Percentiles rank a stretch among this genome's conserved stretches.
Conservation (phyloP, 2,329 filamentous ascomycete genomes). For the Phoma sp. region DNA sequence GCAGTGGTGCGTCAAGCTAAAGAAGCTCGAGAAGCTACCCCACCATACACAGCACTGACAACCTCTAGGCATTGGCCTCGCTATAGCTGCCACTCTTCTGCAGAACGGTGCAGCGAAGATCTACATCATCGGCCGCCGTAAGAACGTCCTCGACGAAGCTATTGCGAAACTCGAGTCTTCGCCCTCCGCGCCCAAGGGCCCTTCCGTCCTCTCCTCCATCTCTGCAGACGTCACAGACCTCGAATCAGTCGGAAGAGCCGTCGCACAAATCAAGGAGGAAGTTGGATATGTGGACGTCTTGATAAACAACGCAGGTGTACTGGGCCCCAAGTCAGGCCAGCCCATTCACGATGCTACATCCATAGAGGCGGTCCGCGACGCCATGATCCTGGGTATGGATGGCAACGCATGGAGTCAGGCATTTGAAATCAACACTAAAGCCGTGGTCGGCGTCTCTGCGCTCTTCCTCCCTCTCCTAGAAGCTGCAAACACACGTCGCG, state of each 20-base stretch:
- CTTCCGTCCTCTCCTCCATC: constrained; percentile 47
- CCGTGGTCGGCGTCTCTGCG: constrained; percentile 53
- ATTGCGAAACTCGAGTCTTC: constrained; percentile 41
- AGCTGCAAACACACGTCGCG: constrained; percentile 52
- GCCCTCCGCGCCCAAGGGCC: constrained; percentile 33
- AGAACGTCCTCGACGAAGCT: constrained; percentile 50
- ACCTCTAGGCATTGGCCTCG: constrained; percentile 46
- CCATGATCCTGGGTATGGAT: constrained; percentile 41
- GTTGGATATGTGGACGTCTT: constrained; percentile 58
- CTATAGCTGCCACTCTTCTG: constrained; percentile 50
- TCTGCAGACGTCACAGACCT: constrained; percentile 53
- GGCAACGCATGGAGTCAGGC: constrained; percentile 44
- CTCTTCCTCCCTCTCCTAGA: constrained; percentile 55
- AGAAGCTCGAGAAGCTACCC: constrained; percentile 31
- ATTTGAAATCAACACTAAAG: constrained; percentile 53
- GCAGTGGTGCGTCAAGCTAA: constrained; percentile 42
- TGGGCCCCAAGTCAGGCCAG: constrained; percentile 51
- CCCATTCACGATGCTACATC: constrained; percentile 51
- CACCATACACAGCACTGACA: constrained; percentile 24
- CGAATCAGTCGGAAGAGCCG: constrained; percentile 49
- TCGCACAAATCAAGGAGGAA: constrained; percentile 51
- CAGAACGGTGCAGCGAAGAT: constrained; percentile 51
- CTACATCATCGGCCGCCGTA: constrained; percentile 54
- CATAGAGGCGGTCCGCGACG: constrained; percentile 53
- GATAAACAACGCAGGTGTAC: constrained; percentile 59